Percentiles rank a stretch among this genome's conserved stretches.
phyloP scores from a whole-genome alignment of 2,329 filamentous ascomycete genomes.

The Didymella segeticola region DNA sequence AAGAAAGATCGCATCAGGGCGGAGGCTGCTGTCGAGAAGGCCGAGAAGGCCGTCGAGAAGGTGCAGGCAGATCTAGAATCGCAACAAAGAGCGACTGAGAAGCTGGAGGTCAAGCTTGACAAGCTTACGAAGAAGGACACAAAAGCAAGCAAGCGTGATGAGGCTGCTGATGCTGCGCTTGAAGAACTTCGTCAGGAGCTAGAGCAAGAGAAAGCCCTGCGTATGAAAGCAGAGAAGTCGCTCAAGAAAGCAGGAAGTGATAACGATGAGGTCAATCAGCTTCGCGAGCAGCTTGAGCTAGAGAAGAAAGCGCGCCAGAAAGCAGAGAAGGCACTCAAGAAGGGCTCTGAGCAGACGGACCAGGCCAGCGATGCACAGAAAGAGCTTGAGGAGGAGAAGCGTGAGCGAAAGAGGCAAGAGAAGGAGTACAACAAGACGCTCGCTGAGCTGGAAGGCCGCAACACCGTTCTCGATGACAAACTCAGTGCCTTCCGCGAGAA shows the following conservation, averaged over 20 bases:
- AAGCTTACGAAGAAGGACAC: slow-evolving; percentile 42
- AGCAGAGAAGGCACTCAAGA: slow-evolving; percentile 44
- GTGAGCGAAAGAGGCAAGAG: slow-evolving; percentile 60
- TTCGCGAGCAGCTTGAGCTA: slow-evolving; percentile 49
- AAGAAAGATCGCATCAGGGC: slow-evolving; percentile 54
- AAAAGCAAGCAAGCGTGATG: slow-evolving; percentile 47
- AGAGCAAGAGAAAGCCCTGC: slow-evolving; percentile 51
- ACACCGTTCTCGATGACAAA: slow-evolving; percentile 72
- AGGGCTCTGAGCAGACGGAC: slow-evolving; percentile 50
- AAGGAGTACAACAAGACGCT: slow-evolving; percentile 62
- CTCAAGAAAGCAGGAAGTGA: slow-evolving; percentile 41
- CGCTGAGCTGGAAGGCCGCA: slow-evolving; percentile 67
- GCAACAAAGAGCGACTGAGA: slow-evolving; percentile 40
- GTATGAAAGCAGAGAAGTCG: slow-evolving; percentile 39
- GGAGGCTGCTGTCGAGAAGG: slow-evolving; percentile 46
- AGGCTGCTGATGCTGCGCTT: slow-evolving; percentile 38
- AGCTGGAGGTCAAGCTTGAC: slow-evolving; percentile 43
- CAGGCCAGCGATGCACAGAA: slow-evolving; percentile 57
- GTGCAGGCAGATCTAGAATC: slow-evolving; percentile 41
- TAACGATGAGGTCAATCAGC: slow-evolving; percentile 37
- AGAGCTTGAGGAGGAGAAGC: slow-evolving; percentile 59
- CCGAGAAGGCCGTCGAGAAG: slow-evolving; percentile 44
- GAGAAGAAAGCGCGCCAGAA: slow-evolving; percentile 47
- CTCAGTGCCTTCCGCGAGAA: slow-evolving; percentile 74
- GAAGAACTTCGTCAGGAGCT: slow-evolving; percentile 48